Percentiles rank a stretch among this genome's conserved stretches.
Conservation (phyloP, 169 alveolate species). For the Sarcocystis neurona region DNA sequence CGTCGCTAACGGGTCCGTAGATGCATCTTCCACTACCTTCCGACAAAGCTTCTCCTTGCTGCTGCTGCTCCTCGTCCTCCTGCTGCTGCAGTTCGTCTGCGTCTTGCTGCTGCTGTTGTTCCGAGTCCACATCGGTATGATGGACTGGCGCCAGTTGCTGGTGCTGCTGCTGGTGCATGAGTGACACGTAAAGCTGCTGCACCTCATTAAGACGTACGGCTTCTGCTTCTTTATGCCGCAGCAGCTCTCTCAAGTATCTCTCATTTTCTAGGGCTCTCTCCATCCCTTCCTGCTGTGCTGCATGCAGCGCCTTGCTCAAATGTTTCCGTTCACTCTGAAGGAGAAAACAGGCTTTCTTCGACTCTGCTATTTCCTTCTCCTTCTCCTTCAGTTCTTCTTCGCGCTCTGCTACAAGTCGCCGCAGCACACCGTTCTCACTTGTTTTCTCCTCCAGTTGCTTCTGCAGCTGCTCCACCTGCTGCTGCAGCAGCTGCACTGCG, state of each 20-base stretch:
- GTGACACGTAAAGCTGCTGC: conserved; percentile 43
- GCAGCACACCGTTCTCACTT: conserved; percentile 38
- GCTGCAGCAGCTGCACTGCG: conserved; percentile 36
- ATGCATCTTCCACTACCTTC: no score
- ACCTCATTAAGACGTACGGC: conserved; percentile 50
- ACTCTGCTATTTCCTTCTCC: conserved; percentile 57
- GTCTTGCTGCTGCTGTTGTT: neutral
- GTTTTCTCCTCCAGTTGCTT: conserved; percentile 48
- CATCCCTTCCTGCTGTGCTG: conserved; percentile 61
- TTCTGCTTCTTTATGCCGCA: conserved; percentile 59
- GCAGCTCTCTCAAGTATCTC: conserved; percentile 59
- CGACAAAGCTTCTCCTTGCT: neutral
- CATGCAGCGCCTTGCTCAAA: conserved; percentile 51
- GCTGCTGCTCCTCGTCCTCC: neutral
- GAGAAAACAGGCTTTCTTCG: conserved; percentile 54
- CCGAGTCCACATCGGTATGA: no score
- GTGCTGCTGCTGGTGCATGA: conserved; percentile 10
- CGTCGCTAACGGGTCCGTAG: no score
- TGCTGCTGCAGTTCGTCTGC: neutral
- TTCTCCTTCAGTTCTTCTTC: conserved; percentile 57
- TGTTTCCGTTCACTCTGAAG: conserved; percentile 57
- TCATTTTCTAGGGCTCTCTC: conserved; percentile 57
- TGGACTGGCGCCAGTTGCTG: no score
- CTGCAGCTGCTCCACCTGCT: conserved; percentile 55
- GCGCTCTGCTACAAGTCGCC: conserved; percentile 47